A percentile compares a stretch with the other conserved stretches of the same genome.
Evolutionary conservation across 768 basidiomycete genomes (phyloP).

Genomic region (Mycena kentingensis): DNA sequence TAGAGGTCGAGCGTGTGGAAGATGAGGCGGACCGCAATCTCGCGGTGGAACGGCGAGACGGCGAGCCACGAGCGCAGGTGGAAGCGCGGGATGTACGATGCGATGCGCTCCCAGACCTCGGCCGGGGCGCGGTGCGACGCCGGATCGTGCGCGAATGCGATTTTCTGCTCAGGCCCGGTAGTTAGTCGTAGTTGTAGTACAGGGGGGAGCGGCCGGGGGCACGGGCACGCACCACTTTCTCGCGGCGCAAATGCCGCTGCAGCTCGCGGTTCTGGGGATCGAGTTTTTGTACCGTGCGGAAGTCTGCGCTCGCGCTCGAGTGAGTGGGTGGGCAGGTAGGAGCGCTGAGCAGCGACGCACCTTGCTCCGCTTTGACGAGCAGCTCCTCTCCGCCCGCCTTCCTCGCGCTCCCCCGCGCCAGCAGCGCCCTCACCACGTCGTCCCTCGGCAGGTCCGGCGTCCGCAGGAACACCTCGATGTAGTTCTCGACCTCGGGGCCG

Average conservation of each 20-base stretch:
- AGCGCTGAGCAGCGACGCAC: slow-evolving; percentile 33
- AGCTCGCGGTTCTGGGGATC: slow-evolving; percentile 62
- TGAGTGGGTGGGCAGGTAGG: background rate
- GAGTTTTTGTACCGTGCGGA: slow-evolving; percentile 57
- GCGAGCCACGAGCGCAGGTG: slow-evolving; percentile 72
- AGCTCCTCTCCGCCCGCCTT: slow-evolving; percentile 56
- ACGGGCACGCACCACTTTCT: slow-evolving; percentile 44
- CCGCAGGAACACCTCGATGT: slow-evolving; percentile 64
- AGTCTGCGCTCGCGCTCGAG: slow-evolving; percentile 44
- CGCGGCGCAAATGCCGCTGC: slow-evolving; percentile 49
- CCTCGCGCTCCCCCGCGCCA: slow-evolving; percentile 62
- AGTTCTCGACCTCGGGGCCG: slow-evolving; percentile 63
- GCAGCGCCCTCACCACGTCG: slow-evolving; percentile 54
- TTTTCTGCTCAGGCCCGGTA: slow-evolving; percentile 35
- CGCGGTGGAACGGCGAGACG: slow-evolving; percentile 62
- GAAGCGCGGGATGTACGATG: slow-evolving; percentile 60
- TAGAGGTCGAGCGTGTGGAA: slow-evolving; percentile 71
- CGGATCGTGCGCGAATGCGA: slow-evolving; percentile 55
- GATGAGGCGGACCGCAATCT: slow-evolving; percentile 63
- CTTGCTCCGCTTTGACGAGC: slow-evolving; percentile 60
- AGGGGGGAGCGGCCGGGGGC: background rate
- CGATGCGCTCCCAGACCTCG: slow-evolving; percentile 72
- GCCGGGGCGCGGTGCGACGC: slow-evolving; percentile 62
- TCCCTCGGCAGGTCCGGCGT: slow-evolving; percentile 57
- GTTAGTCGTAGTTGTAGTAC: slow-evolving; percentile 4